A percentile compares a stretch with the other conserved stretches of the same genome.
These are phyloP conservation scores for Fraxinus dipetala DNA, from an alignment of 305 asterid genomes.

Conservation along the genomic window DNA sequence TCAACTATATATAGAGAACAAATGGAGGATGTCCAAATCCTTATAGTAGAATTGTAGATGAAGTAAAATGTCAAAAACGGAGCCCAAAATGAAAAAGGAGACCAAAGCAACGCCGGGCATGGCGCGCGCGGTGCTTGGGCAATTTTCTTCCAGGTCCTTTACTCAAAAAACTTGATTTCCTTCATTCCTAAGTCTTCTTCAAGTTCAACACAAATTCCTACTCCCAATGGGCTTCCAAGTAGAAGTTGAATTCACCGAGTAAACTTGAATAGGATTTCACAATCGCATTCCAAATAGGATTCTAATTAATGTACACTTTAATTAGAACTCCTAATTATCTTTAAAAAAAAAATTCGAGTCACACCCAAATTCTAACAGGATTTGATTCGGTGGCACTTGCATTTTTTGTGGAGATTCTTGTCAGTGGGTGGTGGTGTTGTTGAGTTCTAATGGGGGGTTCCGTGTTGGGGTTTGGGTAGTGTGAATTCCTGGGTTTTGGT, in stretches of 20 bases:
- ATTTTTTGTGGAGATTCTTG: neutral
- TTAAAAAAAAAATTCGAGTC: neutral
- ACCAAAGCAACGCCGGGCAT: too few relatives aligned
- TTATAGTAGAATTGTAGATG: neutral
- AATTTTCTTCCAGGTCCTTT: neutral
- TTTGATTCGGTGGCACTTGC: neutral
- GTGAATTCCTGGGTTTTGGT: neutral
- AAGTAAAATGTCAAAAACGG: too few relatives aligned
- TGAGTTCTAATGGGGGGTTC: neutral
- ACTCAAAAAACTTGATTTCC: neutral
- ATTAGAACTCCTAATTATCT: neutral
- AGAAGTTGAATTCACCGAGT: neutral
- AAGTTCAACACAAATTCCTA: neutral
- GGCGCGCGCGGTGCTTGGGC: neutral
- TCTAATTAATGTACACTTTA: too few relatives aligned
- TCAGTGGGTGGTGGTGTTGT: neutral
- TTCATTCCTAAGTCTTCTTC: neutral
- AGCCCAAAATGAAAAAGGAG: too few relatives aligned
- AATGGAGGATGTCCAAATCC: neutral
- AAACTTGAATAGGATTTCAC: neutral
- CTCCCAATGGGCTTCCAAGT: neutral
- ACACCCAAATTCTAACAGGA: neutral
- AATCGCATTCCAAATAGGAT: neutral
- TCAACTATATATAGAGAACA: neutral
- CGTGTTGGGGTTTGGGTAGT: neutral